Conservation (phyloP, 2,329 filamentous ascomycete species). For the Pseudocercospora vitis region DNA sequence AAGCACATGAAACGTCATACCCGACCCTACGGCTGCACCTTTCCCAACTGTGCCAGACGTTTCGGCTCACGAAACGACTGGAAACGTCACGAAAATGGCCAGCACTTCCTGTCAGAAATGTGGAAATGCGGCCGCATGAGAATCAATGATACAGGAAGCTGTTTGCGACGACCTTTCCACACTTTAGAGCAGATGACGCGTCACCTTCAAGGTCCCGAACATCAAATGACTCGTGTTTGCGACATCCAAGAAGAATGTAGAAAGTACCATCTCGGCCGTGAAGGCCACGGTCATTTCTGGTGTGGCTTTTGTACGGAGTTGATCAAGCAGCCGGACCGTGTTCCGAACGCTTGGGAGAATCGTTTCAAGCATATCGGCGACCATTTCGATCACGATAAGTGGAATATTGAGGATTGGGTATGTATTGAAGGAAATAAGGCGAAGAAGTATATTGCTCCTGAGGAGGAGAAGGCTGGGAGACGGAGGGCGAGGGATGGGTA, state of each 20-base stretch:
- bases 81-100: slow-evolving; percentile 84
- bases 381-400: slow-evolving; percentile 61
- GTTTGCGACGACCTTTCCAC: slow-evolving; percentile 60
- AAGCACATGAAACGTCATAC: slow-evolving; percentile 83
- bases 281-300: slow-evolving; percentile 71
- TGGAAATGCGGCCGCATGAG: slow-evolving; percentile 62
- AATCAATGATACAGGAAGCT: slow-evolving; percentile 42
- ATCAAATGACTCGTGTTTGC: slow-evolving; percentile 36
- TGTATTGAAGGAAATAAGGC: slow-evolving; percentile 41
- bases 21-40: slow-evolving; percentile 80
- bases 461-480: slow-evolving; percentile 8
- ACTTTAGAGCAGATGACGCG: slow-evolving; percentile 59
- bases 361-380: slow-evolving; percentile 73
- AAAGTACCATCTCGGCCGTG: slow-evolving; percentile 59
- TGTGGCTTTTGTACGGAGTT: slow-evolving; percentile 75
- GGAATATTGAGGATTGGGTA: slow-evolving; percentile 59
- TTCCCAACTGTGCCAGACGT: slow-evolving; percentile 63
- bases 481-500: neutral
- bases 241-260: slow-evolving; percentile 33
- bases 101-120: slow-evolving; percentile 69
- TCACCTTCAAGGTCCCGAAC: slow-evolving; percentile 61
- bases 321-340: slow-evolving; percentile 51
- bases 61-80: slow-evolving; percentile 95
- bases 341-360: slow-evolving; percentile 38
- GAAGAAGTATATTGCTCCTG: slow-evolving; percentile 34